A percentile compares a stretch with the other conserved stretches of the same genome.
phyloP scores from a whole-genome alignment of 1,284 basidiomycete species.

The Tremellales sp. region DNA sequence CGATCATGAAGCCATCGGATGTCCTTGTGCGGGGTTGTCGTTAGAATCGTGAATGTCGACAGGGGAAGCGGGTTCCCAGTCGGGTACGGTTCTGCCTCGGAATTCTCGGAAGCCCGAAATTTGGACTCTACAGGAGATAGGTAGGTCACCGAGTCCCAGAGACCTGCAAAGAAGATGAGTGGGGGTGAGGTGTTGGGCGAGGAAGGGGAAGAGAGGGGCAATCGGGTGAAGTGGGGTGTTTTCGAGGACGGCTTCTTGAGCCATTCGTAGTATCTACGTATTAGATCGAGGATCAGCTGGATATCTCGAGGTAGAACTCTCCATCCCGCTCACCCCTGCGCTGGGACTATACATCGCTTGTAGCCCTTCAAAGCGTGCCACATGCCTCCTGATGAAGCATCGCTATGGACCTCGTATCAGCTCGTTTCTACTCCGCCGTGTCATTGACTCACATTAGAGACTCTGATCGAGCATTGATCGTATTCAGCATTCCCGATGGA shows the following conservation, averaged over 20 bases:
- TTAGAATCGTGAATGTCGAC: slow-evolving; percentile 86
- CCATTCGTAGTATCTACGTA: slow-evolving; percentile 83
- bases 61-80: slow-evolving; percentile 58
- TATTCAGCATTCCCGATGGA: slow-evolving; percentile 66
- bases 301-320: slow-evolving; percentile 18
- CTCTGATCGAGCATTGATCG: slow-evolving; percentile 86
- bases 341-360: slow-evolving; percentile 73
- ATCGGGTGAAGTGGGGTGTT: slow-evolving; percentile 74
- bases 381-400: slow-evolving; percentile 57
- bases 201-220: slow-evolving; percentile 30
- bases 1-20: slow-evolving; percentile 83
- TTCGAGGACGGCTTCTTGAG: slow-evolving; percentile 72
- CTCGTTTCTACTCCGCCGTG: not conserved
- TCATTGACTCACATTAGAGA: slow-evolving; percentile 62
- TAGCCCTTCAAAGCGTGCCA: slow-evolving; percentile 74
- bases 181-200: slow-evolving; percentile 50
- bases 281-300: not conserved
- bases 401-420: slow-evolving; percentile 18
- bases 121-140: slow-evolving; percentile 24
- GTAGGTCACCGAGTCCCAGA: slow-evolving; percentile 72
- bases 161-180: slow-evolving; percentile 80
- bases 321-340: slow-evolving; percentile 62
- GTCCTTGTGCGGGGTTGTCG: slow-evolving; percentile 66
- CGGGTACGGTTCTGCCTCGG: slow-evolving; percentile 36
- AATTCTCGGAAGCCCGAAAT: slow-evolving; percentile 19